These are phyloP conservation scores for Escovopsis sp. DNA, from an alignment of 2,329 filamentous ascomycete species.

Conservation along the genomic window DNA sequence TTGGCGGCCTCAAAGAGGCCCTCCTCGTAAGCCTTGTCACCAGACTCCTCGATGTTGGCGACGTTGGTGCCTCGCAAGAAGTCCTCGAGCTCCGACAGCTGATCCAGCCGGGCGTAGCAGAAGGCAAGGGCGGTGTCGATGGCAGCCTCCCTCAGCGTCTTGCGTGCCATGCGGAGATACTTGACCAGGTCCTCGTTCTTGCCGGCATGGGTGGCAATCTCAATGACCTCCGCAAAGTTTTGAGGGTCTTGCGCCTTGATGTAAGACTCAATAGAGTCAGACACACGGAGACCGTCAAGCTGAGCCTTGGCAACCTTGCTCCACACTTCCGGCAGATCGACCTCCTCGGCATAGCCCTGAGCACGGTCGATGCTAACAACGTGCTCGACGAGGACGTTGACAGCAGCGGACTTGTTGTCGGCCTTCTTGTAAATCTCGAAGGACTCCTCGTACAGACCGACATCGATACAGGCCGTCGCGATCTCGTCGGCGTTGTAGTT, in stretches of 20 bases:
- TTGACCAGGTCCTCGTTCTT: conserved; percentile 98
- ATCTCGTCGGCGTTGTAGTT: conserved; percentile 88
- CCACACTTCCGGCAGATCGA: conserved; percentile 92
- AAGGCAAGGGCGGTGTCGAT: conserved; percentile 93
- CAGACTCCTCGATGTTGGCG: conserved; percentile 88
- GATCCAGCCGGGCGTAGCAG: conserved; percentile 80
- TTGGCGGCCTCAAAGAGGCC: conserved; percentile 92
- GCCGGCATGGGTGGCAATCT: conserved; percentile 84
- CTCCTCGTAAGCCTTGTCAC: conserved; percentile 95
- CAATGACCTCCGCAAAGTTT: conserved; percentile 93
- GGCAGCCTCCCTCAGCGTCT: conserved; percentile 83
- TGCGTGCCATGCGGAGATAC: conserved; percentile 91
- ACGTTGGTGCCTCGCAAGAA: conserved; percentile 90
- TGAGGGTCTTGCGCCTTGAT: conserved; percentile 86
- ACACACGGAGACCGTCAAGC: conserved; percentile 83
- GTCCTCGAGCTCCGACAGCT: conserved; percentile 86
- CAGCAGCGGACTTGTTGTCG: conserved; percentile 71
- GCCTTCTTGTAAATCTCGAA: conserved; percentile 99
- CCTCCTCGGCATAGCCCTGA: conserved; percentile 86
- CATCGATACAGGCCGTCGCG: conserved; percentile 81
- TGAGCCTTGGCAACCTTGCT: conserved; percentile 97
- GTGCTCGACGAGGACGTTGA: conserved; percentile 86
- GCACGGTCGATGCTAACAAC: conserved; percentile 97
- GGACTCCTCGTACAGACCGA: conserved; percentile 89
- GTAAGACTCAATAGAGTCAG: conserved; percentile 90